Percentiles rank a stretch among this genome's conserved stretches.
phyloP scores from a whole-genome alignment of 768 basidiomycete species.

The Boletales sp. region DNA sequence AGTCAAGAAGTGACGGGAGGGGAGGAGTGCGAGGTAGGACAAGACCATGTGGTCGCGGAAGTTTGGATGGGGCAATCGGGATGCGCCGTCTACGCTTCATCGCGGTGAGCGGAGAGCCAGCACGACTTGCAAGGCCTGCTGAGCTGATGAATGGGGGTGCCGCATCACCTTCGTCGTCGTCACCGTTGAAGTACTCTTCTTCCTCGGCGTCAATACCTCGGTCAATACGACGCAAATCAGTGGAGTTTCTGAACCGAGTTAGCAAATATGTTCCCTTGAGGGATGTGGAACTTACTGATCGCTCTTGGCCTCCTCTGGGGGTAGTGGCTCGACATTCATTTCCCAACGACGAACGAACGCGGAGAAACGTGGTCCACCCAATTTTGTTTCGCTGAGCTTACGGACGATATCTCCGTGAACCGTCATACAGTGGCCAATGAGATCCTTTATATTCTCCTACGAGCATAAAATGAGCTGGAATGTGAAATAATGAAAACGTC shows the following conservation, averaged over 20 bases:
- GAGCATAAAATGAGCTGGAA: constrained; percentile 4
- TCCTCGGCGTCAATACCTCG: constrained; percentile 70
- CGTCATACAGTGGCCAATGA: constrained; percentile 82
- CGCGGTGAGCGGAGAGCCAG: constrained; percentile 31
- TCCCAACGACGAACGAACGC: constrained; percentile 81
- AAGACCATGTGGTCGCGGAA: constrained; percentile 41
- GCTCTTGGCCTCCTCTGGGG: constrained; percentile 45
- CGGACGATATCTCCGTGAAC: constrained; percentile 65
- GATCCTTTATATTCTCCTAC: constrained; percentile 84
- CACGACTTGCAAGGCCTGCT: constrained; percentile 21
- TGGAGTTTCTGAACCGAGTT: constrained; percentile 33
- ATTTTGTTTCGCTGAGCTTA: constrained; percentile 53
- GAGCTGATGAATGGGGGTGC: constrained; percentile 30
- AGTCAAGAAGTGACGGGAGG: constrained; percentile 67
- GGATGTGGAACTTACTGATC: constrained; percentile 43
- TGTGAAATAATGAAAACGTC: background rate
- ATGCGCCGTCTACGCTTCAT: constrained; percentile 60
- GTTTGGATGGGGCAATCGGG: constrained; percentile 43
- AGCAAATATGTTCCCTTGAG: constrained; percentile 2
- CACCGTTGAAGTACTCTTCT: constrained; percentile 90
- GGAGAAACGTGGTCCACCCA: constrained; percentile 66
- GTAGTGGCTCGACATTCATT: constrained; percentile 83
- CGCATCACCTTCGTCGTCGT: constrained; percentile 71
- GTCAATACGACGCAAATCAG: constrained; percentile 39
- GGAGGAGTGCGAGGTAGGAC: constrained; percentile 47